Evolutionary conservation across 1,139 yeast genomes (phyloP).

Genomic region (Blastobotrys malaysiensis): DNA sequence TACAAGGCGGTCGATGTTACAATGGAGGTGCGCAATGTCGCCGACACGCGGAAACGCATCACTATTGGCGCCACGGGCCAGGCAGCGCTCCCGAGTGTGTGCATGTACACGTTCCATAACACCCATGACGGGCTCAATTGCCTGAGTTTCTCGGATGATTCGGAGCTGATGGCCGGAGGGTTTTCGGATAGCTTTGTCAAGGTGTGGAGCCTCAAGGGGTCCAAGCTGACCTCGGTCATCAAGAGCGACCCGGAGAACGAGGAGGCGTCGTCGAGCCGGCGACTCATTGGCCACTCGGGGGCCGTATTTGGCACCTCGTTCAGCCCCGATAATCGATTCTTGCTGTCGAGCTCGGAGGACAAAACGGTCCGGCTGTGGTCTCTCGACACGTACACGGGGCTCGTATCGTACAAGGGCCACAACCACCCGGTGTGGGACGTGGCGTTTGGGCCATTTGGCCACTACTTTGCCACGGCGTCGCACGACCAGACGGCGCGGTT

Average conservation of each 20-base stretch:
- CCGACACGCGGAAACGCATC: slow-evolving; percentile 74
- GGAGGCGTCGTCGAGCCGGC: slow-evolving; percentile 41
- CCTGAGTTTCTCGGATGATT: slow-evolving; percentile 79
- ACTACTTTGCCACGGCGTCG: slow-evolving; percentile 94
- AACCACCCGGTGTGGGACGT: slow-evolving; percentile 98
- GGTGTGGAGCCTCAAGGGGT: slow-evolving; percentile 89
- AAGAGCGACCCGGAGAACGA: slow-evolving; percentile 56
- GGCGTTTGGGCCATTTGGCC: slow-evolving; percentile 89
- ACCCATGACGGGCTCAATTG: slow-evolving; percentile 84
- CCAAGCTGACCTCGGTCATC: slow-evolving; percentile 63
- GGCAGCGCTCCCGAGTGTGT: slow-evolving; percentile 86
- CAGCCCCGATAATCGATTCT: slow-evolving; percentile 81
- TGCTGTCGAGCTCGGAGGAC: slow-evolving; percentile 85
- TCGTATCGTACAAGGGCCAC: slow-evolving; percentile 95
- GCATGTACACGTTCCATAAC: slow-evolving; percentile 98
- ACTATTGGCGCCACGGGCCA: slow-evolving; percentile 54
- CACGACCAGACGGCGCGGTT: slow-evolving; percentile 96
- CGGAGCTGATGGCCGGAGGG: slow-evolving; percentile 87
- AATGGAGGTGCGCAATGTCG: slow-evolving; percentile 68
- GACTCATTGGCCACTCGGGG: slow-evolving; percentile 89
- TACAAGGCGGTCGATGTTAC: slow-evolving; percentile 76
- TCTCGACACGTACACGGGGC: slow-evolving; percentile 78
- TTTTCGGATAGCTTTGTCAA: slow-evolving; percentile 88
- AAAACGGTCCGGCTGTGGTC: slow-evolving; percentile 93
- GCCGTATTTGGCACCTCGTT: slow-evolving; percentile 88